These are phyloP conservation scores for Xylaria scruposa DNA, from an alignment of 495 filamentous ascomycete genomes.

Conservation along the genomic window DNA sequence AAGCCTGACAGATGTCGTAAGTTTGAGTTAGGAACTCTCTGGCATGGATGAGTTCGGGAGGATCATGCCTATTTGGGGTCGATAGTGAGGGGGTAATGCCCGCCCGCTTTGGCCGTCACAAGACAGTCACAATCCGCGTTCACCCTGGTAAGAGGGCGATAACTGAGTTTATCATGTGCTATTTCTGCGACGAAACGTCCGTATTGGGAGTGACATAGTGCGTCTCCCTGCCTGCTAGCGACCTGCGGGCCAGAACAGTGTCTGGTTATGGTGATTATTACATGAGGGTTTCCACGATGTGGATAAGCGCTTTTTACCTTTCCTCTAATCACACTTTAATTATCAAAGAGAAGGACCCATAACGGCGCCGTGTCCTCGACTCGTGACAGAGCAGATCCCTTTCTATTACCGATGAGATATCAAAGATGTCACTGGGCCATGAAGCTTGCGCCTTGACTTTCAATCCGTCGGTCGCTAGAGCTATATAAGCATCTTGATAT, in stretches of 20 bases:
- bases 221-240: not conserved
- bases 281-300: conserved; percentile 18
- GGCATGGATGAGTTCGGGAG: conserved; percentile 1
- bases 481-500: not conserved
- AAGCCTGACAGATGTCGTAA: not conserved
- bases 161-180: not conserved
- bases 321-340: not conserved
- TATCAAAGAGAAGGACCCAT: conserved; percentile 14
- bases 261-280: conserved; percentile 4
- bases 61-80: conserved; percentile 19
- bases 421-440: not conserved
- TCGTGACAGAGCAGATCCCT: conserved; percentile 22
- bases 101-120: conserved; percentile 24
- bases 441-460: not conserved
- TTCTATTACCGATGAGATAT: not conserved
- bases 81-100: conserved; percentile 14
- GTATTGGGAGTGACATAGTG: not conserved
- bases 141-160: conserved; percentile 9
- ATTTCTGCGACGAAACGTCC: not conserved
- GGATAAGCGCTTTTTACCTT: not conserved
- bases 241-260: not conserved
- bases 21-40: not conserved
- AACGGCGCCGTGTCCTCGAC: conserved; percentile 15
- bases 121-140: conserved; percentile 18
- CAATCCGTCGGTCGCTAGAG: no score